Evolutionary conservation across 805 yeast species (phyloP).

Genomic region (Blastobotrys chiropterorum): DNA sequence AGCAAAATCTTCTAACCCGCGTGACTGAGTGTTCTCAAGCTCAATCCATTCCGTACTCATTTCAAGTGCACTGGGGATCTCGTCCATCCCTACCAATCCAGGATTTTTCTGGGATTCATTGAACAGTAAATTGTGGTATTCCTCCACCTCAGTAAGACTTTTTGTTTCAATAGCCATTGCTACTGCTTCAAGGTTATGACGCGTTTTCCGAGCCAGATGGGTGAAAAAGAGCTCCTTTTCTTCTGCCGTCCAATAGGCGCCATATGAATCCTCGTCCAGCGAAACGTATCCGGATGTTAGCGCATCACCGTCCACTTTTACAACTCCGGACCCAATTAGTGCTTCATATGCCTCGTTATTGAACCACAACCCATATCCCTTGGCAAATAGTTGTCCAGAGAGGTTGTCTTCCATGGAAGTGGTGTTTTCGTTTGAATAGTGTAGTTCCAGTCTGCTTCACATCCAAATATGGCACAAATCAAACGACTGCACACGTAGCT

Average conservation of each 20-base stretch:
- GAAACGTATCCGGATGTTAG: neutral
- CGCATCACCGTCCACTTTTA: neutral
- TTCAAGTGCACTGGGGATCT: slow-evolving; percentile 22
- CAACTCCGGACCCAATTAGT: neutral
- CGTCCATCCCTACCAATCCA: slow-evolving; percentile 9
- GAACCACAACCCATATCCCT: neutral
- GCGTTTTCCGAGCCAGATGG: slow-evolving; percentile 19
- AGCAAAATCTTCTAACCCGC: slow-evolving; percentile 1
- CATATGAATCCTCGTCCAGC: neutral
- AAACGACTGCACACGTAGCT: too few relatives aligned
- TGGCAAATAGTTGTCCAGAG: neutral
- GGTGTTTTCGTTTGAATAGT: too few relatives aligned
- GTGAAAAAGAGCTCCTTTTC: slow-evolving; percentile 23
- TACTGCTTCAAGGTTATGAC: slow-evolving; percentile 20
- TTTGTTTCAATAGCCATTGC: slow-evolving; percentile 20
- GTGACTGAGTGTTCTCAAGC: slow-evolving; percentile 15
- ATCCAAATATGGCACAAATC: too few relatives aligned
- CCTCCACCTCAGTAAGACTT: slow-evolving; percentile 20
- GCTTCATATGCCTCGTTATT: slow-evolving; percentile 4
- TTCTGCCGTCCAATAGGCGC: slow-evolving; percentile 16
- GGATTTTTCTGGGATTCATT: slow-evolving; percentile 6
- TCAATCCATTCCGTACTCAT: slow-evolving; percentile 21
- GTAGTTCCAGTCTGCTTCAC: too few relatives aligned
- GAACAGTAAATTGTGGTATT: slow-evolving; percentile 19
- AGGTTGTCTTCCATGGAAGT: neutral